These are phyloP conservation scores for Blastobotrys aristatus DNA, from an alignment of 1,139 yeast genomes.

Conservation along the genomic window DNA sequence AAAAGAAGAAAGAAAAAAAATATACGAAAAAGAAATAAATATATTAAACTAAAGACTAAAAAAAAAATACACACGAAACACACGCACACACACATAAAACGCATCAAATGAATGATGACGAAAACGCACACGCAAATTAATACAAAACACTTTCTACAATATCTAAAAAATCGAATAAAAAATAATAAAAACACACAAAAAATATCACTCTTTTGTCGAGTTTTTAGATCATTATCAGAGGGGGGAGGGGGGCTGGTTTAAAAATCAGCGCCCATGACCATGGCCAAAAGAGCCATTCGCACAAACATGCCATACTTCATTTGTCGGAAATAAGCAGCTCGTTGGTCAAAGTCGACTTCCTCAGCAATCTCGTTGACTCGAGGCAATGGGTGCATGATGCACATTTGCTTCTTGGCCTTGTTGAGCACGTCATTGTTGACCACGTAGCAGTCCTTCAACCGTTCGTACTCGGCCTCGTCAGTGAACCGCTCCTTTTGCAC, in stretches of 20 bases:
- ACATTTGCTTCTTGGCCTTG: slow-evolving; percentile 96
- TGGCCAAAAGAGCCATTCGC: slow-evolving; percentile 97
- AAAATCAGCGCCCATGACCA: slow-evolving; percentile 76
- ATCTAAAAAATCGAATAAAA: slow-evolving; percentile 8
- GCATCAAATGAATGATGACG: slow-evolving; percentile 11
- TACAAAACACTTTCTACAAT: background rate
- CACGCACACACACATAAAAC: slow-evolving; percentile 13
- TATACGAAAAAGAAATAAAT: background rate
- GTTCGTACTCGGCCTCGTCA: slow-evolving; percentile 68
- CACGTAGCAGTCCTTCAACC: slow-evolving; percentile 85
- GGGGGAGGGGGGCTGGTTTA: slow-evolving; percentile 6
- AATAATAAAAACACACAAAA: slow-evolving; percentile 7
- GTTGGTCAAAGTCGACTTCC: slow-evolving; percentile 98
- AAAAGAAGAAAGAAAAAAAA: slow-evolving; percentile 3
- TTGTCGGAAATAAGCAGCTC: slow-evolving; percentile 99
- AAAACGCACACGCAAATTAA: slow-evolving; percentile 3
- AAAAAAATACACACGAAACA: slow-evolving; percentile 11
- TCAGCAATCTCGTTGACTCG: slow-evolving; percentile 94
- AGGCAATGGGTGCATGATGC: slow-evolving; percentile 98
- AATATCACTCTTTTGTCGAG: background rate
- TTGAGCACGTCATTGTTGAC: slow-evolving; percentile 89
- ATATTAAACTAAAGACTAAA: slow-evolving; percentile 13
- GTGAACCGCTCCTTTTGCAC: slow-evolving; percentile 95
- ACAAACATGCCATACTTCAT: slow-evolving; percentile 97
- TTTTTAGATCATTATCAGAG: background rate